A percentile compares a stretch with the other conserved stretches of the same genome.
Conservation (phyloP, 441 rosid genomes). For the Biscutella laevigata region DNA sequence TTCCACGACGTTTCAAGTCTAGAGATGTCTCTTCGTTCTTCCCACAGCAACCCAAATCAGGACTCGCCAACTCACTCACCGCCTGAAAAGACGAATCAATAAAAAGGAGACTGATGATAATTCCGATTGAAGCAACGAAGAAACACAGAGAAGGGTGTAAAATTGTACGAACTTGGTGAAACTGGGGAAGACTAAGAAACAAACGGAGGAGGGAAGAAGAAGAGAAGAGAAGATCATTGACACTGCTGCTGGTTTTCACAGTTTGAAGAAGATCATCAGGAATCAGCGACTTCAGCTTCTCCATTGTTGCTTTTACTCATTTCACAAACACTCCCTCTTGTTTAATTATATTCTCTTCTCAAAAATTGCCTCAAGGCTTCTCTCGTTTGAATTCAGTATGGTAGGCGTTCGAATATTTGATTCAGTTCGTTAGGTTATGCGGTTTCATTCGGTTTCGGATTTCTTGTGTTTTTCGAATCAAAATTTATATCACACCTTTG, state of each 20-base stretch:
- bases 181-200: slow-evolving; percentile 37
- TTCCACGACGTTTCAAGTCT: slow-evolving; percentile 55
- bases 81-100: slow-evolving; percentile 7
- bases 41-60: slow-evolving; percentile 35
- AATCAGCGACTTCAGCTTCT: slow-evolving; percentile 50
- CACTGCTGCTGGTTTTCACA: slow-evolving; percentile 32
- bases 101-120: neutral
- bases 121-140: neutral
- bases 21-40: slow-evolving; percentile 52
- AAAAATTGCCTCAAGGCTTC: neutral
- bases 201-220: slow-evolving; percentile 43
- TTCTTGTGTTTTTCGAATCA: no score
- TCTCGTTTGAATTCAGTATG: neutral
- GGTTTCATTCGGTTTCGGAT: no score
- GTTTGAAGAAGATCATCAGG: slow-evolving; percentile 35
- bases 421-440: no score
- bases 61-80: slow-evolving; percentile 40
- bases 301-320: slow-evolving; percentile 33
- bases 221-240: slow-evolving; percentile 34
- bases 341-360: no score
- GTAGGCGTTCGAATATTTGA: no score
- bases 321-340: neutral
- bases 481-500: no score
- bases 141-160: neutral
- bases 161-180: slow-evolving; percentile 36